Conservation (phyloP, 176 grass and related monocot species). For the Hsuehochloa calcarea region DNA sequence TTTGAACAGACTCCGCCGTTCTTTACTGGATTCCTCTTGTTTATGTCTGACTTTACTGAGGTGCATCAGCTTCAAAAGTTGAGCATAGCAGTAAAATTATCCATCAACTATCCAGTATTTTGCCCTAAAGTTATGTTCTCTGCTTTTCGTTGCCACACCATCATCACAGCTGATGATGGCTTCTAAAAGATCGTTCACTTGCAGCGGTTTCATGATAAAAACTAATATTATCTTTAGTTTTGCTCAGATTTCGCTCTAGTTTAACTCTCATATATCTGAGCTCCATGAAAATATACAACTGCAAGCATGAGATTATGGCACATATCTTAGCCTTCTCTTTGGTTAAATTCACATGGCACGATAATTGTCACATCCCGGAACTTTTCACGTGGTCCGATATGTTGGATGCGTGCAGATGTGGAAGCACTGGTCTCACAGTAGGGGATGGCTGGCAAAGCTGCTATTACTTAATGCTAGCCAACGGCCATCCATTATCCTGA, state of each 20-base stretch:
- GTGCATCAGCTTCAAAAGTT: conserved; percentile 24
- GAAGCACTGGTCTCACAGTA: not conserved
- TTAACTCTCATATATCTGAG: not conserved
- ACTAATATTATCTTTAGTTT: not conserved
- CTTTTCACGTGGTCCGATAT: not conserved
- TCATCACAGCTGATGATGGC: not conserved
- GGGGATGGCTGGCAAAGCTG: conserved; percentile 19
- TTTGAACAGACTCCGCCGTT: conserved; percentile 11
- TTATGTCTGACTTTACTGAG: conserved; percentile 20
- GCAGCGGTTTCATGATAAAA: not conserved
- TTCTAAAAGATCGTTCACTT: not conserved
- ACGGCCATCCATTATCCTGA: conserved; percentile 18
- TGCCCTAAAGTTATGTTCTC: not conserved
- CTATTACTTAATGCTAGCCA: conserved; percentile 13
- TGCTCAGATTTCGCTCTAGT: not conserved
- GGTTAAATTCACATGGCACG: not conserved
- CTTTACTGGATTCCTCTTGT: conserved; percentile 3
- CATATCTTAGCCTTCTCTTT: not conserved
- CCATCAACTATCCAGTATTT: not conserved
- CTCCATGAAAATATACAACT: not conserved
- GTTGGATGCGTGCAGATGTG: not conserved
- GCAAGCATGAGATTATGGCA: not conserved
- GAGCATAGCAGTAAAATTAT: conserved; percentile 17
- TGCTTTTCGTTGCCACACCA: not conserved
- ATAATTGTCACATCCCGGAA: not conserved